Percentiles rank a stretch among this genome's conserved stretches.
Evolutionary conservation across 805 yeast species (phyloP).

Genomic region (Kodamaea leandrae): DNA sequence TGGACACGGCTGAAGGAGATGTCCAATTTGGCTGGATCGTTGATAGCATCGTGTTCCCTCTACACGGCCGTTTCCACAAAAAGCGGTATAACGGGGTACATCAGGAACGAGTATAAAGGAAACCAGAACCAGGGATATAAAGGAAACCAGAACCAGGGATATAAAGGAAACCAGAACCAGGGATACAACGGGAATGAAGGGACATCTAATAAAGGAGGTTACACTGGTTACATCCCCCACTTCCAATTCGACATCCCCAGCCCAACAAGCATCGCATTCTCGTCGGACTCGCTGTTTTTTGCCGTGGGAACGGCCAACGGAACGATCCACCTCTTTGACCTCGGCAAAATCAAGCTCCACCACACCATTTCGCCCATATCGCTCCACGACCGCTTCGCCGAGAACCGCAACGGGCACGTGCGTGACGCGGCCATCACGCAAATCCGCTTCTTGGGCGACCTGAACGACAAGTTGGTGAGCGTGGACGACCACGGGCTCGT

Average conservation of each 20-base stretch:
- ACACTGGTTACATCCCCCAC: neutral
- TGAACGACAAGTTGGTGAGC: constrained; percentile 28
- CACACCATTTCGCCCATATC: constrained; percentile 25
- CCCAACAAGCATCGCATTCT: constrained; percentile 55
- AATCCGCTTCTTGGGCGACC: constrained; percentile 29
- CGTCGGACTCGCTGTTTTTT: constrained; percentile 66
- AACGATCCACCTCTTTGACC: constrained; percentile 65
- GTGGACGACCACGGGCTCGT: constrained; percentile 43
- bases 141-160: too few relatives aligned
- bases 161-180: constrained; percentile 61
- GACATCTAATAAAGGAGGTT: too few relatives aligned
- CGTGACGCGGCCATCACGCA: constrained; percentile 20
- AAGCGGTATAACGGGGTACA: constrained; percentile 58
- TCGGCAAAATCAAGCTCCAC: constrained; percentile 33
- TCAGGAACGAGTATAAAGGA: too few relatives aligned
- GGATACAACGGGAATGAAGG: too few relatives aligned
- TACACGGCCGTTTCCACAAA: constrained; percentile 67
- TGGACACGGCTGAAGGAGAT: neutral
- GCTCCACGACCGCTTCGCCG: constrained; percentile 22
- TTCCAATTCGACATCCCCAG: constrained; percentile 25
- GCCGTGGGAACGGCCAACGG: constrained; percentile 73
- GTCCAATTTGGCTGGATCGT: neutral
- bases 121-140: too few relatives aligned
- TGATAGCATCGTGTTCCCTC: constrained; percentile 19
- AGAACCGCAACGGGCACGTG: constrained; percentile 31